A percentile compares a stretch with the other conserved stretches of the same genome.
These are phyloP conservation scores for Auxenochlorella pyrenoidosa DNA, from an alignment of 139 green algal species.

Conservation along the genomic window DNA sequence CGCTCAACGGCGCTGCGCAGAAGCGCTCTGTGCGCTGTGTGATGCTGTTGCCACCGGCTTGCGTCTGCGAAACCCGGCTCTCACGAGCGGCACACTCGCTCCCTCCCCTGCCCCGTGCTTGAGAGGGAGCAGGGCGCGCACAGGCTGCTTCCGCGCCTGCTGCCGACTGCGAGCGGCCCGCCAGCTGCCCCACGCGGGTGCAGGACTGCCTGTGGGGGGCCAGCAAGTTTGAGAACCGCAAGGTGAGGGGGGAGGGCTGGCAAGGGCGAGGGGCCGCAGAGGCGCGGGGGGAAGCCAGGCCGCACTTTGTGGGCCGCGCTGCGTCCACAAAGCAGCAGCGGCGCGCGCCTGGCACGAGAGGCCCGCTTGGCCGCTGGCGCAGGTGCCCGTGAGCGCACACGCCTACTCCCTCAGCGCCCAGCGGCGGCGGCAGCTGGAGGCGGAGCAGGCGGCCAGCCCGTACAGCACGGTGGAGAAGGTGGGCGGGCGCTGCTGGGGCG, in stretches of 20 bases:
- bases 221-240: slow-evolving; percentile 27
- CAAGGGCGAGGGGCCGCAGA: not conserved
- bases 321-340: too few species aligned
- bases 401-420: not conserved
- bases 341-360: too few species aligned
- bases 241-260: not conserved
- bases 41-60: not conserved
- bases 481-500: not conserved
- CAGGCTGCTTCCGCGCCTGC: too few species aligned
- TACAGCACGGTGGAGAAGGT: slow-evolving; percentile 35
- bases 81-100: not conserved
- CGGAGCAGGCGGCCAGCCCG: slow-evolving; percentile 16
- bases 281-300: too few species aligned
- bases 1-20: too few species aligned
- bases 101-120: not conserved
- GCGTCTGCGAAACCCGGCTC: not conserved
- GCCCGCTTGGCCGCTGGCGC: too few species aligned
- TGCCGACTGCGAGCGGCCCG: not conserved
- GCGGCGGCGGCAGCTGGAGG: slow-evolving; percentile 13
- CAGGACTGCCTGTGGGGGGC: slow-evolving; percentile 24
- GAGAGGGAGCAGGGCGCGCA: not conserved
- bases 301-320: too few species aligned
- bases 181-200: not conserved
- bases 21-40: too few species aligned
- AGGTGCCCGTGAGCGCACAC: slow-evolving; percentile 2